A percentile compares a stretch with the other conserved stretches of the same genome.
Conservation (phyloP, 2,329 filamentous ascomycete genomes). For the Talaromyces sp. region DNA sequence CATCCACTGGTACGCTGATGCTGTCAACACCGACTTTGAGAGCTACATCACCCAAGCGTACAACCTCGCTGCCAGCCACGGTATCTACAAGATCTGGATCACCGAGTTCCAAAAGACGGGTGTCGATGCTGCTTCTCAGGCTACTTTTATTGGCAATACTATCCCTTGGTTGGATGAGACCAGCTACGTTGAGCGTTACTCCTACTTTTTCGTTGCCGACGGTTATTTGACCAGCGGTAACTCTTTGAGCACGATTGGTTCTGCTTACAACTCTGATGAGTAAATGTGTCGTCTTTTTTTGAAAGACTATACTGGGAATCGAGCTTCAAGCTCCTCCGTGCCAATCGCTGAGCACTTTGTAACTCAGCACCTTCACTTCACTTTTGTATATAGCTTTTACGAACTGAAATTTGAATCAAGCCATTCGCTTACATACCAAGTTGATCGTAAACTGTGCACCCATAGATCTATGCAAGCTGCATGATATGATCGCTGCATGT, state of each 20-base stretch:
- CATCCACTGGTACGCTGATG: slow-evolving; percentile 48
- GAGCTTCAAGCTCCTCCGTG: neutral
- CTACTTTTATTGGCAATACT: slow-evolving; percentile 40
- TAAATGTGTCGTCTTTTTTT: neutral
- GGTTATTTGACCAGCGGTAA: slow-evolving; percentile 33
- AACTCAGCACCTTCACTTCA: neutral
- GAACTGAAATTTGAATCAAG: neutral
- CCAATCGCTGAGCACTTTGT: neutral
- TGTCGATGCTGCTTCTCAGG: slow-evolving; percentile 25
- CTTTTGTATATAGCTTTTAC: neutral
- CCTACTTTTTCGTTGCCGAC: slow-evolving; percentile 43
- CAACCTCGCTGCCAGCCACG: slow-evolving; percentile 32
- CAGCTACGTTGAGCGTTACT: slow-evolving; percentile 41
- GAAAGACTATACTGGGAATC: neutral
- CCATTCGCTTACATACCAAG: neutral
- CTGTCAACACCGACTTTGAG: slow-evolving; percentile 9
- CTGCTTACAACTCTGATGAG: slow-evolving; percentile 27
- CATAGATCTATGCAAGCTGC: neutral
- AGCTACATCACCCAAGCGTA: slow-evolving; percentile 35
- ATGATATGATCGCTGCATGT: neutral
- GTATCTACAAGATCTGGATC: slow-evolving; percentile 45
- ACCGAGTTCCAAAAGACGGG: slow-evolving; percentile 44
- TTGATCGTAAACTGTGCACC: neutral
- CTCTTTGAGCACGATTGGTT: slow-evolving; percentile 31
- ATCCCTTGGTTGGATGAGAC: slow-evolving; percentile 42